Conservation (phyloP, 2,329 filamentous ascomycete genomes). For the Cladosporium halotolerans region DNA sequence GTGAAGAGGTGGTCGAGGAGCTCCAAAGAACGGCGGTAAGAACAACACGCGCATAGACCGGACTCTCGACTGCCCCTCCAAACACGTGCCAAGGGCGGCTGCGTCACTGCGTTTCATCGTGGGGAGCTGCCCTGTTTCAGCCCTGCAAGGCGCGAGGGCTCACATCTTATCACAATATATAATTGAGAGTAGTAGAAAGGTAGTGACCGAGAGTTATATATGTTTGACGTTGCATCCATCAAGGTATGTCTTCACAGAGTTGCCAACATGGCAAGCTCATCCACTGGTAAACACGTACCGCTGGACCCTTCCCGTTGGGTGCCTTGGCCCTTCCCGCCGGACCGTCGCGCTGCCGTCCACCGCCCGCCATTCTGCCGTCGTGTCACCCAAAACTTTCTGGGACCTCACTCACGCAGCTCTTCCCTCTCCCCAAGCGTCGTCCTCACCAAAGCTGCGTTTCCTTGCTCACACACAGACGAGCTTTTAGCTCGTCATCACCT, state of each 20-base stretch:
- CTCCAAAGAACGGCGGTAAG: neutral
- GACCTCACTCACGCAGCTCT: constrained; percentile 19
- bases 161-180: no score
- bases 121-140: neutral
- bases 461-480: constrained; percentile 72
- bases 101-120: neutral
- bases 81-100: neutral
- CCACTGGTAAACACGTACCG: no score
- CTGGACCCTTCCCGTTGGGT: neutral
- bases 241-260: neutral
- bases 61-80: constrained; percentile 10
- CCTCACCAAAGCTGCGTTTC: constrained; percentile 91
- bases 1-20: neutral
- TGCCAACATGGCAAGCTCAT: no score
- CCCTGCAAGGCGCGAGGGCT: neutral
- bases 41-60: neutral
- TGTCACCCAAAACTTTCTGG: constrained; percentile 36
- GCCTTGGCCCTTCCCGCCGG: neutral
- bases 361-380: neutral
- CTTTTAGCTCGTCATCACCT: constrained; percentile 20
- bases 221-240: neutral
- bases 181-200: no score
- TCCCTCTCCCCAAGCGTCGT: constrained; percentile 60
- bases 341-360: neutral
- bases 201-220: no score